Conservation (phyloP, 2,329 filamentous ascomycete genomes). For the Stylonectria norvegica region DNA sequence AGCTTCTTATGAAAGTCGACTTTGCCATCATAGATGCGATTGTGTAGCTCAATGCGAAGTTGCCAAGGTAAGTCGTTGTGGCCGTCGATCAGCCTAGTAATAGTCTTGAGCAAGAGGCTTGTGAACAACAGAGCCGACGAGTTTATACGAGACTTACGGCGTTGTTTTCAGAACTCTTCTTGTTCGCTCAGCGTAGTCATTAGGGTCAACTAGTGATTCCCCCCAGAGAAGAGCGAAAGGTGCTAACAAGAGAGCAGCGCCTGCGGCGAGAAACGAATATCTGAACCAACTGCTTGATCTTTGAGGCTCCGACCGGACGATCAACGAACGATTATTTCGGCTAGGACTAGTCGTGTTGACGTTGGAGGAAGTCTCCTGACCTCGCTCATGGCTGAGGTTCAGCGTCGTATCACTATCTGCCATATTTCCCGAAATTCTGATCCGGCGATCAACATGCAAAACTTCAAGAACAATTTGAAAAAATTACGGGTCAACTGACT, state of each 20-base stretch:
- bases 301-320: too few species aligned
- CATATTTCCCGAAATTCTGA: too few species aligned
- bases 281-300: too few species aligned
- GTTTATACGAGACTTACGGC: slow-evolving; percentile 6
- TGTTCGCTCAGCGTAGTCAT: slow-evolving; percentile 15
- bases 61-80: slow-evolving; percentile 32
- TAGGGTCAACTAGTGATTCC: slow-evolving; percentile 8
- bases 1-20: slow-evolving; percentile 16
- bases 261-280: slow-evolving; percentile 8
- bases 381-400: too few species aligned
- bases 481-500: too few species aligned
- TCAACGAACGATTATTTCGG: too few species aligned
- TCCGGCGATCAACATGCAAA: too few species aligned
- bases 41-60: slow-evolving; percentile 29
- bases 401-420: too few species aligned
- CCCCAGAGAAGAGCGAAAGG: slow-evolving; percentile 9
- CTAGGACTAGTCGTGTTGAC: too few species aligned
- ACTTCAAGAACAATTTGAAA: too few species aligned
- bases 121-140: neutral
- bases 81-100: slow-evolving; percentile 26
- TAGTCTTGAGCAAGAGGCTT: neutral
- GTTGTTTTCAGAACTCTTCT: slow-evolving; percentile 12
- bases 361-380: too few species aligned
- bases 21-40: slow-evolving; percentile 18
- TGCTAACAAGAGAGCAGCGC: slow-evolving; percentile 9